Base-by-base conservation (phyloP, 495 filamentous ascomycete genomes). In the Clohesyomyces aquaticus region DNA sequence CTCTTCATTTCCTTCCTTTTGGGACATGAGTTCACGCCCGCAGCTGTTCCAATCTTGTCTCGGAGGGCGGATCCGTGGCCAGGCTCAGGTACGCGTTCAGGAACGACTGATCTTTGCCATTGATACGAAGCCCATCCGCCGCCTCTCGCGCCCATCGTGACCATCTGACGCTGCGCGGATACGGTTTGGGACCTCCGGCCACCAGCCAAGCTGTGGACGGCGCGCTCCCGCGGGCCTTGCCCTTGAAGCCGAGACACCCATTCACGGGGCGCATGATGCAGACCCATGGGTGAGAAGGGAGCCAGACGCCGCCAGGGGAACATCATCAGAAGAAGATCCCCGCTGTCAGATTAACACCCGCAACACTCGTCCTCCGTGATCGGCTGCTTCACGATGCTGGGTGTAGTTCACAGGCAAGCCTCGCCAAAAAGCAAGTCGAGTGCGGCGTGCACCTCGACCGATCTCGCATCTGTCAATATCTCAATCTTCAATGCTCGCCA, bases 191-290 rank as follows among this genome's bases (percentile, higher is more conserved):
- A 14, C 32, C 32, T 14, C 38, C 38, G 54, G 21, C 9, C 4
- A 18, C 2, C 54, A 29, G 54, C 42, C 38, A 19, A 47, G 48
- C 21, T 52, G 11, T 18, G 6, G 4, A 6, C 43, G 51, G 32
- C 50, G 35, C 23, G 43, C 56, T 59, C 46, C 56, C 56, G 56
- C 56, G 12, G 45, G 21, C 43, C 56, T 50, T 22, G 26, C 25
- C 56, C 56, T 35, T 59, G 56, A 52, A 6, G n/a, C 54, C 35
- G 47, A 2, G 42, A 46, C 38, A 10, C n/a, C n/a, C n/a, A n/a
- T n/a, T n/a, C n/a, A n/a, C n/a, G n/a, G n/a, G n/a, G 12, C 54
- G 54, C 54, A 57, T 57, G 54, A 57, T n/a, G 54, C 54, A 26
- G 12, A 11, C 49, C 49, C 6, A 12, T 16, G 22, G 21, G 49